These are phyloP conservation scores for Venturia carpophila DNA, from an alignment of 2,329 filamentous ascomycete species.

Conservation along the genomic window DNA sequence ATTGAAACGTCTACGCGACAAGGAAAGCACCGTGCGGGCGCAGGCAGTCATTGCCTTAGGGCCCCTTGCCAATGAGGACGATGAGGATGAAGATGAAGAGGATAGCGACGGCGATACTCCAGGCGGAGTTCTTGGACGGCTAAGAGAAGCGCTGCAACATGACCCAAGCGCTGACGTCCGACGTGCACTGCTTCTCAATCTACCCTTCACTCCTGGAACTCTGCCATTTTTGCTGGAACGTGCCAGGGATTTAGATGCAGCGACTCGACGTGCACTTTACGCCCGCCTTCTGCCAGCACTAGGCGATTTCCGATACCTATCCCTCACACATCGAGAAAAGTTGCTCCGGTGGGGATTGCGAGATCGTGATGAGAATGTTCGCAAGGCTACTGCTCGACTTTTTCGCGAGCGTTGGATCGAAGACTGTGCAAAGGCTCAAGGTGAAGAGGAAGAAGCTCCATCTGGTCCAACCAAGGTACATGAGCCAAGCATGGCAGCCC, in stretches of 20 bases:
- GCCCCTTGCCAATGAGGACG: conserved; percentile 63
- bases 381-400: conserved; percentile 80
- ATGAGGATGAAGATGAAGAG: conserved; percentile 55
- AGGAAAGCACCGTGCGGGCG: conserved; percentile 83
- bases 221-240: conserved; percentile 83
- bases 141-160: conserved; percentile 83
- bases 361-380: conserved; percentile 88
- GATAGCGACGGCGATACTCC: conserved; percentile 59
- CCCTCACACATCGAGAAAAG: conserved; percentile 90
- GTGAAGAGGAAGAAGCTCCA: conserved; percentile 44
- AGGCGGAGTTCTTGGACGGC: conserved; percentile 68
- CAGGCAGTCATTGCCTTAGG: conserved; percentile 90
- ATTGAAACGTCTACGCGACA: conserved; percentile 81
- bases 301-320: conserved; percentile 90
- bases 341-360: conserved; percentile 88
- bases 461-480: conserved; percentile 35
- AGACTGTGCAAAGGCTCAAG: conserved; percentile 60
- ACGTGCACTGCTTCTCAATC: conserved; percentile 76
- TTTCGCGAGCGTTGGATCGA: conserved; percentile 98
- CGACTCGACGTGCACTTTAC: conserved; percentile 79
- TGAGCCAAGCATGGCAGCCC: conserved; percentile 59
- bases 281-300: conserved; percentile 77
- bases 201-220: conserved; percentile 77
- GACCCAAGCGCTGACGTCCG: conserved; percentile 92
- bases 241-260: conserved; percentile 78